A percentile compares a stretch with the other conserved stretches of the same genome.
Conservation (phyloP, 2,329 filamentous ascomycete species). For the Tolypocladium tundrense region DNA sequence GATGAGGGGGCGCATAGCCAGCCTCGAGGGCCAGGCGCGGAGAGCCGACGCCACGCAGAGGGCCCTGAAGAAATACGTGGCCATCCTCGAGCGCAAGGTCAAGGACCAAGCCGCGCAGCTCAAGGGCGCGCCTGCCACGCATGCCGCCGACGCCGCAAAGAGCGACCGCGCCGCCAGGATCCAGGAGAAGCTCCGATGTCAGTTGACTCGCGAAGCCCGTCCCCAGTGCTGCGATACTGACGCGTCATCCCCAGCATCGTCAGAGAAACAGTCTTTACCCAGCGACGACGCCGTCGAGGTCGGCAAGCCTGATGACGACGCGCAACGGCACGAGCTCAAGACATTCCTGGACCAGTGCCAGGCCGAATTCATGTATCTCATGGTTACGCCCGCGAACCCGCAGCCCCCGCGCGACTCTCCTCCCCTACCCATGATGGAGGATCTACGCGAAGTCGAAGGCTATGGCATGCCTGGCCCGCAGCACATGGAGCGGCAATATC, state of each 20-base stretch:
- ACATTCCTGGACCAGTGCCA: conserved; percentile 54
- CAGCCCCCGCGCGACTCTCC: conserved; percentile 54
- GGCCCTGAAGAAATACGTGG: conserved; percentile 80
- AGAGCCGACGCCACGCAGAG: conserved; percentile 83
- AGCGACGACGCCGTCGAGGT: conserved; percentile 36
- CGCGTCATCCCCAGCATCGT: conserved; percentile 22
- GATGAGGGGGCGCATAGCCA: conserved; percentile 96
- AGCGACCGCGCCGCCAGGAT: conserved; percentile 43
- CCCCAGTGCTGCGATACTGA: conserved; percentile 5
- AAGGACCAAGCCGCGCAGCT: conserved; percentile 70
- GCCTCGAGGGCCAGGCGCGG: conserved; percentile 79
- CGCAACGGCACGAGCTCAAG: conserved; percentile 43
- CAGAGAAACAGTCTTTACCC: conserved; percentile 30
- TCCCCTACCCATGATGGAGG: conserved; percentile 47
- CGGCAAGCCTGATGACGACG: conserved; percentile 39
- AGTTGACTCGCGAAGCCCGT: conserved; percentile 5
- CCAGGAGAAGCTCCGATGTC: conserved; percentile 47
- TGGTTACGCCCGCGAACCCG: conserved; percentile 58
- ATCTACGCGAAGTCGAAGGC: conserved; percentile 43
- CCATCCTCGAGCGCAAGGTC: conserved; percentile 79
- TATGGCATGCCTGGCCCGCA: conserved; percentile 37
- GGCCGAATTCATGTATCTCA: conserved; percentile 56
- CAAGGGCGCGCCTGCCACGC: conserved; percentile 32
- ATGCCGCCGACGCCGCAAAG: conserved; percentile 33
- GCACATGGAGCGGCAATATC: conserved; percentile 28